Base-by-base conservation (phyloP, 1,284 basidiomycete species). In the Somion occarium region DNA sequence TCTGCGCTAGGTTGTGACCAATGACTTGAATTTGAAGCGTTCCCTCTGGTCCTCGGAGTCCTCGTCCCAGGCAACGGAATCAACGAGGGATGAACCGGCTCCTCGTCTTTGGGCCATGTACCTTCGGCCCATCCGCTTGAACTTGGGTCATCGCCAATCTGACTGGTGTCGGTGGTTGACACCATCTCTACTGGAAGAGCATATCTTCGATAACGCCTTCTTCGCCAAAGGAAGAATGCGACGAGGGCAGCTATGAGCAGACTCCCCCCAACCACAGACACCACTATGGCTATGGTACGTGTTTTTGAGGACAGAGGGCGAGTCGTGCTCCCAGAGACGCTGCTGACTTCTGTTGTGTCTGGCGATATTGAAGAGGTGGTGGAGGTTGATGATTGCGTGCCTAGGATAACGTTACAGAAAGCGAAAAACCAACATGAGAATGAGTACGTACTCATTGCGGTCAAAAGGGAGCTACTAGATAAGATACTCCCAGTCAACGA, bases 81-180 rank as follows among this genome's bases (percentile, higher is more conserved):
- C 19, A 50, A 26, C 27, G 42, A 44, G 3, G 49, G 49, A 45
- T 50, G 41, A 18, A 37, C 20, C 3, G 43, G 49, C 26, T 37
- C 41, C 5, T 50, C 49, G 4, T 23, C 15, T 22, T 44, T 44
- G 41, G 49, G 27, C 49, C 49, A 50, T 3, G 49, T 50, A 3
- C 49, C 49, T 45, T 50, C 49, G 13, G 30, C 49, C 49, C 49
- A 50, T 20, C 49, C 49, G 22, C 49, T 50, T 3, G 42, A 41
- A 3, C 22, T 24, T 5, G 48, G 48, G 26, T 44, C 22, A 3
- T 38, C 38, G 5, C 20, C 48, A 7, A 48, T 39, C 15, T 26
- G 48, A 3, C 20, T 18, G 5, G 43, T 45, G 18, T 15, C 43
- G 9, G 22, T 22, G 5, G 45, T 27, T 7, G 30, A 12, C 5